Base-by-base conservation (phyloP, 805 yeast species). In the Cyberlindnera euphorbiae region DNA sequence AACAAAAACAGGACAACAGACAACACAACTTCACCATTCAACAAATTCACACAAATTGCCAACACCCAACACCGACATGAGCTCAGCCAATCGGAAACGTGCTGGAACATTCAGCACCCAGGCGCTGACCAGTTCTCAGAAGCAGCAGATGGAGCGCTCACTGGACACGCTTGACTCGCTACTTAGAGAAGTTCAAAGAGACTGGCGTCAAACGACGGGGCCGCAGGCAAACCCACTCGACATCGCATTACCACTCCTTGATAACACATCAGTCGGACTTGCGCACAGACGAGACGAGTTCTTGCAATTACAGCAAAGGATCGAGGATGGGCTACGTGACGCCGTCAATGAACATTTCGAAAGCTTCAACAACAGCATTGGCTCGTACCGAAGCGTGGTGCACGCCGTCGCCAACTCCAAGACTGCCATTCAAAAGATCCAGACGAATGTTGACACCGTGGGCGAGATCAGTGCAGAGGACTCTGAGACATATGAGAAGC, bases 211-310 rank as follows among this genome's bases (percentile, higher is more conserved):
- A 35, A 58, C 78, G 7, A 58, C 71, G 6, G 62, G 64, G 1
- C 69, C 67, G 8, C 70, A 75, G 33, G 76, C 86, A 36, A 88
- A 87, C 54, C 95, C 96, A 2, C 69, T 93, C 30, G 96, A 87
- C 49, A 66, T 81, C 35, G 96, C 96, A 0, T 66, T 90, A 26
- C 78, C 89, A 1, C 66, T 93, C 39, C 64, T 88, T 50, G 97
- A 90, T 58, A 81, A 79, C 49, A 78, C 95, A 2, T 83, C 95
- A 1, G 93, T 88, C n/a, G 97, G 97, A 0, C 62, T 85, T 50
- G 95, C 95, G 1, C 81, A 79, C 50, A 75, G 80, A 41, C 68
- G 69, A 39, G 69, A 69, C 2, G 88, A 85, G 42, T 90, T 90
- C 47, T 64, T 69, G 28, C 70, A 71, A 32, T 59, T 87, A 30